phyloP scores from a whole-genome alignment of 495 filamentous ascomycete species.

The Tirmania nivea region DNA sequence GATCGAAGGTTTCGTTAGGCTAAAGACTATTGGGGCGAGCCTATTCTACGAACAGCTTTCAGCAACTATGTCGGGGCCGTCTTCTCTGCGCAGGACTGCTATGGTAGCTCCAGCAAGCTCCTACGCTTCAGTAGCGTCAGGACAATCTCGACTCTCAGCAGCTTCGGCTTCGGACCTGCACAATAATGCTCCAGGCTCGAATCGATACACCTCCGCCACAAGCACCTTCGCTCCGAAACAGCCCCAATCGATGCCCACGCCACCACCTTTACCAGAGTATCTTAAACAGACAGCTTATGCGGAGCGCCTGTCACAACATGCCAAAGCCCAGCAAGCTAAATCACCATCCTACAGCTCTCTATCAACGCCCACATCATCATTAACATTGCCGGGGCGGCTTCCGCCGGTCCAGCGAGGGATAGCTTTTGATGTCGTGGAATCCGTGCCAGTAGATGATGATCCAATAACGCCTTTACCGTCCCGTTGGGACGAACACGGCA shows the following conservation, averaged over 20 bases:
- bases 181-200: not conserved
- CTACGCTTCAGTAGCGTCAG: conserved; percentile 66
- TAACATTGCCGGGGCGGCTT: conserved; percentile 31
- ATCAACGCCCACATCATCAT: conserved; percentile 42
- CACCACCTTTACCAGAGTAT: conserved; percentile 14
- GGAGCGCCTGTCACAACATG: conserved; percentile 12
- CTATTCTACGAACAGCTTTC: too few relatives aligned
- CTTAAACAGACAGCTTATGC: conserved; percentile 18
- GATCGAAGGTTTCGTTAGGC: too few relatives aligned
- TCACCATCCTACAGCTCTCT: conserved; percentile 22
- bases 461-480: conserved; percentile 47
- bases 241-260: conserved; percentile 3
- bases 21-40: too few relatives aligned
- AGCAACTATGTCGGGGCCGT: conserved; percentile 14
- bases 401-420: conserved; percentile 58
- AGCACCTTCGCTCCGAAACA: conserved; percentile 7
- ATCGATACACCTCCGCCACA: conserved; percentile 5
- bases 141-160: conserved; percentile 29
- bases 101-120: conserved; percentile 25
- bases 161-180: conserved; percentile 17
- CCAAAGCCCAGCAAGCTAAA: not conserved
- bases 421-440: conserved; percentile 71
- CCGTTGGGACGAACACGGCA: conserved; percentile 63
- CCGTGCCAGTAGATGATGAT: conserved; percentile 38
- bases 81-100: conserved; percentile 18